Conservation (phyloP, 345 rosid species). For the Conringia planisiliqua region DNA sequence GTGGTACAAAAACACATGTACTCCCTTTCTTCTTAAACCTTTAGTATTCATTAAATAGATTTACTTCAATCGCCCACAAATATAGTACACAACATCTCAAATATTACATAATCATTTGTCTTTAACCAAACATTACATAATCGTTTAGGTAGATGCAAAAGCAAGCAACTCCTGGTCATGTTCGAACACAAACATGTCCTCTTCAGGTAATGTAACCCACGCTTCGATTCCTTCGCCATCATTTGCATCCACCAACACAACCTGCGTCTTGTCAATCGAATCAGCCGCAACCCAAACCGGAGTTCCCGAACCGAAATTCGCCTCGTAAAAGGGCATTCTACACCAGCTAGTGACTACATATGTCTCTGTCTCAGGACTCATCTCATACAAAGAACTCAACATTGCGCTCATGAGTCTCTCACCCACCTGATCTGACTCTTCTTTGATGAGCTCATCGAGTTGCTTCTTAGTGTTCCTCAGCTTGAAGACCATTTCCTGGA, state of each 20-base stretch:
- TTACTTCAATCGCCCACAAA: too few relatives aligned
- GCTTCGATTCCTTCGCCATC: background rate
- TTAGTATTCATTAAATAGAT: too few relatives aligned
- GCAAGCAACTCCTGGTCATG: background rate
- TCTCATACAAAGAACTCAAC: background rate
- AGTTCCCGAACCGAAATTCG: background rate
- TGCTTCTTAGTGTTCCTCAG: background rate
- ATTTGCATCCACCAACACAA: background rate
- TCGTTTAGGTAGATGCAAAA: background rate
- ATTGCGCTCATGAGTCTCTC: background rate
- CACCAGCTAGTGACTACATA: background rate
- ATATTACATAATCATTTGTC: background rate
- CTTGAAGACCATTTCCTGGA: background rate
- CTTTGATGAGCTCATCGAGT: conserved; percentile 7
- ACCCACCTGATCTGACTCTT: conserved; percentile 2
- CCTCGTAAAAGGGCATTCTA: background rate
- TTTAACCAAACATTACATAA: background rate
- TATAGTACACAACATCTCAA: too few relatives aligned
- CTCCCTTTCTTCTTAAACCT: too few relatives aligned
- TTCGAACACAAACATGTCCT: background rate
- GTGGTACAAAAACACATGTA: too few relatives aligned
- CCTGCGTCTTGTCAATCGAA: background rate
- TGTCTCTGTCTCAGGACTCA: background rate
- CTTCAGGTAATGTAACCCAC: background rate
- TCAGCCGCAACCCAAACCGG: background rate